These are phyloP conservation scores for Ustilago hordei DNA, from an alignment of 1,284 basidiomycete genomes.

Conservation along the genomic window DNA sequence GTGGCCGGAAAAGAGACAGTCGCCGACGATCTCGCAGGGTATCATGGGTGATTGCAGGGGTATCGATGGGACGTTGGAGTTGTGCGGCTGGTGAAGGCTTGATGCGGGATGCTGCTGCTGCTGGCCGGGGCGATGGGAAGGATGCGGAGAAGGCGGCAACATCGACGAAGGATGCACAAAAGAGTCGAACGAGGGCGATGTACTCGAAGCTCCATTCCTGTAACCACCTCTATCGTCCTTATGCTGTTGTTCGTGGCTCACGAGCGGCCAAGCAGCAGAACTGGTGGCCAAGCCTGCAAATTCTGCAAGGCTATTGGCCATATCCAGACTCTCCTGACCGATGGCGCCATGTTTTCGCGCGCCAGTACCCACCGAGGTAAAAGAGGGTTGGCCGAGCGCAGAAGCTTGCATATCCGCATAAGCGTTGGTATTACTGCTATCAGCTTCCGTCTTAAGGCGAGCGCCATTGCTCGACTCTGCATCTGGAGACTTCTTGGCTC, in stretches of 20 bases:
- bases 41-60: constrained; percentile 3
- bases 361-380: constrained; percentile 15
- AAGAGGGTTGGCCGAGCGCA: constrained; percentile 11
- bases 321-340: constrained; percentile 21
- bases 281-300: constrained; percentile 40
- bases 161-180: constrained; percentile 13
- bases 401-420: constrained; percentile 12
- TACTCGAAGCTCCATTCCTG: constrained; percentile 1
- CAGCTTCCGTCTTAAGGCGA: constrained; percentile 24
- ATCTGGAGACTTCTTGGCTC: constrained; percentile 20
- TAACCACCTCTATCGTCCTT: constrained; percentile 9
- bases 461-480: neutral
- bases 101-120: constrained; percentile 5
- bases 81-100: neutral
- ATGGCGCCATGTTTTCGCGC: neutral
- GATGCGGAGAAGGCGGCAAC: constrained; percentile 9
- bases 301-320: constrained; percentile 39
- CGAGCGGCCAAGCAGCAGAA: constrained; percentile 26
- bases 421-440: constrained; percentile 1
- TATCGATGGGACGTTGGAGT: neutral
- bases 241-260: neutral
- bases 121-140: constrained; percentile 5
- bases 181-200: neutral
- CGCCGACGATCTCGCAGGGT: constrained; percentile 44
- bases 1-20: constrained; percentile 45